These are phyloP conservation scores for Peniophora sp. DNA, from an alignment of 1,284 basidiomycete species.

Conservation along the genomic window DNA sequence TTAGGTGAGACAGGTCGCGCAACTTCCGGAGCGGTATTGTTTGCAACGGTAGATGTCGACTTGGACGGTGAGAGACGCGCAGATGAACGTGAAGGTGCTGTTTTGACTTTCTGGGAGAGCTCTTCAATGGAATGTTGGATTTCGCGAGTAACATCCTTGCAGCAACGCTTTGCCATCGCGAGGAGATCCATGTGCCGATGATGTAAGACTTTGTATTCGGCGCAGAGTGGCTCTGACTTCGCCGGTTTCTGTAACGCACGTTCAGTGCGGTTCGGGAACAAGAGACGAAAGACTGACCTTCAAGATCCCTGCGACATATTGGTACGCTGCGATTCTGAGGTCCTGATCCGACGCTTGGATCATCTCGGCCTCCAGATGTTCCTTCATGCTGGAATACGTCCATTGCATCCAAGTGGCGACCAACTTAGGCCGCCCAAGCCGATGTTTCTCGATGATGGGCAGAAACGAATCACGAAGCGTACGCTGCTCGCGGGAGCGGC, in stretches of 20 bases:
- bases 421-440: conserved; percentile 10
- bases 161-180: not conserved
- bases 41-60: not conserved
- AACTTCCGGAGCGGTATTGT: conserved; percentile 1
- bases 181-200: not conserved
- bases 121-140: not conserved
- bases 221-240: not conserved
- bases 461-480: conserved; percentile 8
- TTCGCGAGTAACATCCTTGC: not conserved
- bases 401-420: conserved; percentile 16
- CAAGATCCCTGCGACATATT: conserved; percentile 9
- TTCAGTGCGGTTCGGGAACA: not conserved
- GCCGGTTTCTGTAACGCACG: conserved; percentile 3
- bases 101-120: not conserved
- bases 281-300: conserved; percentile 6
- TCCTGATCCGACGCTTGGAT: conserved; percentile 1
- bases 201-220: not conserved
- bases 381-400: conserved; percentile 11
- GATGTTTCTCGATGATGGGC: conserved; percentile 7
- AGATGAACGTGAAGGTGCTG: not conserved
- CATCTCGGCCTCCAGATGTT: conserved; percentile 3
- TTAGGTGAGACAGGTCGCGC: conserved; percentile 8
- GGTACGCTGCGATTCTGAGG: conserved; percentile 7
- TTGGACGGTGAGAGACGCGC: not conserved
- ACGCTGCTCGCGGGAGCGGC: not conserved